These are phyloP conservation scores for Stemphylium beticola DNA, from an alignment of 2,329 filamentous ascomycete genomes.

Conservation along the genomic window DNA sequence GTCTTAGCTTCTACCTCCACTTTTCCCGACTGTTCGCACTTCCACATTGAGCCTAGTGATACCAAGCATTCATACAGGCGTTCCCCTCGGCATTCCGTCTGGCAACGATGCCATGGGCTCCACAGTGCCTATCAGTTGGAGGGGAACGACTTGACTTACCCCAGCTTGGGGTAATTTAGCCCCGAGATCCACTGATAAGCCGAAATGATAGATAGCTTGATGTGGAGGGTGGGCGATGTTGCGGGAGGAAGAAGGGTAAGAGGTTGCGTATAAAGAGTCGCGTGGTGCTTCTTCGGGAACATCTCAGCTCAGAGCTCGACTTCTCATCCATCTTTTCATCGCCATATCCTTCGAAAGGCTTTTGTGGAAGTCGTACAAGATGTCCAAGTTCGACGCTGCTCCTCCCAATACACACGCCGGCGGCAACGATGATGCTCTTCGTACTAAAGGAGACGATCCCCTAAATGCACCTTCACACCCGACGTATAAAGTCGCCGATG, in stretches of 20 bases:
- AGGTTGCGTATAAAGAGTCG: conserved; percentile 24
- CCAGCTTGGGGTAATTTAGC: conserved; percentile 29
- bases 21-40: conserved; percentile 30
- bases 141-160: conserved; percentile 21
- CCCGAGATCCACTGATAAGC: conserved; percentile 30
- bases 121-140: conserved; percentile 22
- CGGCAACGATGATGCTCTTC: conserved; percentile 37
- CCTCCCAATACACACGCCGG: conserved; percentile 44
- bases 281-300: not conserved
- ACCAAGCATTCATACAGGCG: not conserved
- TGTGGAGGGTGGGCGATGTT: conserved; percentile 9
- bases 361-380: conserved; percentile 10
- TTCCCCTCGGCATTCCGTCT: conserved; percentile 5
- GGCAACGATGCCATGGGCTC: conserved; percentile 12
- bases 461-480: conserved; percentile 27
- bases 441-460: conserved; percentile 34
- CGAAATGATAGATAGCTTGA: conserved; percentile 2
- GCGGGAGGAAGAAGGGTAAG: conserved; percentile 1
- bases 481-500: conserved; percentile 25
- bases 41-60: conserved; percentile 15
- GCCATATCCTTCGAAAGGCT: not conserved
- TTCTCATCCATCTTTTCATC: not conserved
- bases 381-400: conserved; percentile 40
- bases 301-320: conserved; percentile 11
- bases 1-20: conserved; percentile 14